phyloP scores from a whole-genome alignment of 306 rosid species.

The Castanea mollissima region DNA sequence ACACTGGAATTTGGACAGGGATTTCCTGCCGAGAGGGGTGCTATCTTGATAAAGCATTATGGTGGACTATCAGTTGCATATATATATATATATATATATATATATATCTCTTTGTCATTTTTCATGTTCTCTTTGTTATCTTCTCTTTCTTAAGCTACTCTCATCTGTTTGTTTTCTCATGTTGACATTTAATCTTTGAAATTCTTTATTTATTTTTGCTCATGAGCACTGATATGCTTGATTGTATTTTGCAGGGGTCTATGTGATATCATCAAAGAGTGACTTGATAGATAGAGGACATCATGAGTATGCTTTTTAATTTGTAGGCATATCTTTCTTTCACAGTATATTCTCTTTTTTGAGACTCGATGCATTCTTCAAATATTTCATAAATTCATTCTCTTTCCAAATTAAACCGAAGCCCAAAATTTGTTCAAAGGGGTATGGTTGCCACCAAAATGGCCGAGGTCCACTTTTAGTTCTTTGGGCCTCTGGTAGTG shows the following conservation, averaged over 20 bases:
- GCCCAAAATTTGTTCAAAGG: too few relatives aligned
- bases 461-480: too few relatives aligned
- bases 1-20: not conserved
- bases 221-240: not conserved
- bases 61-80: not conserved
- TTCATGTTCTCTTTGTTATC: not conserved
- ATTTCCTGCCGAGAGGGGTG: not conserved
- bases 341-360: too few relatives aligned
- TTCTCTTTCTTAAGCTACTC: not conserved
- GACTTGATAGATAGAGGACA: not conserved
- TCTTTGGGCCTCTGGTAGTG: too few relatives aligned
- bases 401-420: too few relatives aligned
- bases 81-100: too few relatives aligned
- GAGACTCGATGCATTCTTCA: too few relatives aligned
- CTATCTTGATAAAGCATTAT: not conserved
- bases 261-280: not conserved
- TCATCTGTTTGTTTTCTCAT: not conserved
- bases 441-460: too few relatives aligned
- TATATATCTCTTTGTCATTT: not conserved
- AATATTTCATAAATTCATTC: too few relatives aligned
- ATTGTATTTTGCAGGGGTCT: slow-evolving; percentile 21
- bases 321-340: not conserved
- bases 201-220: not conserved
- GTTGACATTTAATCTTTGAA: not conserved
- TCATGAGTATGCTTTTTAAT: not conserved